Evolutionary conservation across 169 alveolate genomes (phyloP), one percentile per base, ranked within the genome.

Genomic region (Plasmodium chabaudi): DNA sequence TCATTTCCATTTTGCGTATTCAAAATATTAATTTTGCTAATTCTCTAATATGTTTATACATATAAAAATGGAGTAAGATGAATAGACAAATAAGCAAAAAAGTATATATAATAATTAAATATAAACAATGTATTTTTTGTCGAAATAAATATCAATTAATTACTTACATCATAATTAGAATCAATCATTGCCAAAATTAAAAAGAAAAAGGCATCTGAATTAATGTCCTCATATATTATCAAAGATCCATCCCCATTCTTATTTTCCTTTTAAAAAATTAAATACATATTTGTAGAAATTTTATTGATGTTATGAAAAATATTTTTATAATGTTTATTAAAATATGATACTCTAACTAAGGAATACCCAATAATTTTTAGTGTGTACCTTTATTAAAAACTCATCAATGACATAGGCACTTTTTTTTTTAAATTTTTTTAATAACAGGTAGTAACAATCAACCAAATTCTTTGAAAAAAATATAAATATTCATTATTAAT

Each of bases 161-260:
- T 63, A 12, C 49, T 75, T 75, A 75, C 88, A 49, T 61, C 75
- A 67, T 75, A 75, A 42, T 44, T 75, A 57, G 88, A 75, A 75
- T 75, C 88, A 63, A 75, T 75, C 75, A 75, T 63, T 46, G 88
- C 61, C 46, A 75, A 75, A 64, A 75, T 75, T 75, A 75, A 75
- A 55, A 63, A 75, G 23, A 21, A 75, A 57, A 75, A 75, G 39
- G 88, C 70, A 19, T 63, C 88, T 42, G 67, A 57, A 68, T 75
- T 55, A 3, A 75, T 67, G 27, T 75, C 88, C 55, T 75, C 88
- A 57, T 75, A 75, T 63, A 75, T 63, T 49, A 74, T 75, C 51
- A 75, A 75, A 23, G 39, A 19, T 39, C 77, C 74, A 57, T 75
- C 47, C 21, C 88, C 64, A 17, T 75, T 74, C 64, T 75, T 75